phyloP scores from a whole-genome alignment of 306 rosid species.

The Cucumis cinereus region DNA sequence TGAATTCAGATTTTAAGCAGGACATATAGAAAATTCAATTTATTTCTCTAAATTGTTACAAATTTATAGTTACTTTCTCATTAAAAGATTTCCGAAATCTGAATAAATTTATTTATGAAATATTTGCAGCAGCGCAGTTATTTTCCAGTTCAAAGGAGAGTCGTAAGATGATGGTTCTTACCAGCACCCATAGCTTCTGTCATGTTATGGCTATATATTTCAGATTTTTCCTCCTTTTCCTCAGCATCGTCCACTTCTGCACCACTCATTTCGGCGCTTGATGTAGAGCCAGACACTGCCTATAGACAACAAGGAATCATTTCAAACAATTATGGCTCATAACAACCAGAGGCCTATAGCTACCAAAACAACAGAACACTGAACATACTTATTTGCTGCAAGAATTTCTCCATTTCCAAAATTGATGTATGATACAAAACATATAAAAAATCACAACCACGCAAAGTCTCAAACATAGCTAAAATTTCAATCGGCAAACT shows the following conservation, averaged over 20 bases:
- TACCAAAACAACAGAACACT: not conserved
- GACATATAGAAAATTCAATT: not conserved
- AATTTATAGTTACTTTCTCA: not conserved
- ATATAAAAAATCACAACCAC: not conserved
- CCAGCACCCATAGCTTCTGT: constrained; percentile 98
- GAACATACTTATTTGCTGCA: not conserved
- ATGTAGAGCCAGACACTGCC: constrained; percentile 62
- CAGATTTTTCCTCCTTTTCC: constrained; percentile 59
- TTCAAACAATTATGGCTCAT: not conserved
- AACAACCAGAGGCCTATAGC: not conserved
- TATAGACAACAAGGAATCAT: constrained; percentile 21
- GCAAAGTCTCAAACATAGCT: not conserved
- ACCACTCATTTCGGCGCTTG: constrained; percentile 47
- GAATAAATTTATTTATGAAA: not conserved
- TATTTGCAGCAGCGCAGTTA: not conserved
- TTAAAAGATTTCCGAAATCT: not conserved
- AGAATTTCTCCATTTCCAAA: not conserved
- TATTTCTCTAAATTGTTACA: not conserved
- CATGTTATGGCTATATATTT: constrained; percentile 62
- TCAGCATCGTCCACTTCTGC: constrained; percentile 23
- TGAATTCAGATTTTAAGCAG: not conserved
- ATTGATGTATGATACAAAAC: not conserved
- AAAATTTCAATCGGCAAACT: not conserved
- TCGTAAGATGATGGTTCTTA: constrained; percentile 24
- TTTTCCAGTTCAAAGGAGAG: not conserved